Base-by-base conservation (phyloP, 2,329 filamentous ascomycete species). In the Talaromyces sp. region DNA sequence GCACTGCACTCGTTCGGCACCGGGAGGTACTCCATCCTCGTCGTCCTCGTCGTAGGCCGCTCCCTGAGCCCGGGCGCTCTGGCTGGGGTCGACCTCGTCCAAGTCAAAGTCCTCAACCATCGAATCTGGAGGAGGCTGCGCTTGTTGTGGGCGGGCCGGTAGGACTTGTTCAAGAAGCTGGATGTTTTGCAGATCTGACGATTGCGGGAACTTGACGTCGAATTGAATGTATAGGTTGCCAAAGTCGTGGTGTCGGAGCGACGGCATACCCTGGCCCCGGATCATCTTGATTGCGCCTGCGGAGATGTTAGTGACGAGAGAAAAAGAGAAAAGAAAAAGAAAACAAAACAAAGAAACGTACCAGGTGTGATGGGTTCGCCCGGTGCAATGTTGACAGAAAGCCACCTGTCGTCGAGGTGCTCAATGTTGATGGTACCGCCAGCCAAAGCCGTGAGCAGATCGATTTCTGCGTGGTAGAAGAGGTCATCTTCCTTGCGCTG, bases 221-320 rank as follows among this genome's bases (percentile, higher is more conserved):
- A 99, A 99, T 74, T 96, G 91, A 72, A 99, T 92, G 82, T 95
- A 99, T 69, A 99, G 83, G 80, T 99, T 97, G 71, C 95, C 95
- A 73, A 85, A 87, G 78, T 98, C 90, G 82, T 99, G 95, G 78
- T 98, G 95, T 69, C 95, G 87, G 78, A 86, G 89, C 4, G 95
- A 96, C 49, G 95, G 95, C 95, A 99, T 99, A 75, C 95, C 95
- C 79, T 99, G 95, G 66, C 92, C 93, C 66, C 91, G 90, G 71
- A 99, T 88, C 78, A 96, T 89, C 82, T 97, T 98, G 75, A 98
- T 85, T 67, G 91, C 83, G 68, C 90, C 95, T 96, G 68, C 59
- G 59, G 29, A 51, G 62, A 63, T 50, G 19, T 29, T n/a, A 32
- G 26, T 26, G 10, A 55, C 61, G 24, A 57, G 24, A 26, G 29